Evolutionary conservation across 2,329 filamentous ascomycete genomes (phyloP), one percentile per base, ranked within the genome.

Genomic region (Grosmannia clavigera): DNA sequence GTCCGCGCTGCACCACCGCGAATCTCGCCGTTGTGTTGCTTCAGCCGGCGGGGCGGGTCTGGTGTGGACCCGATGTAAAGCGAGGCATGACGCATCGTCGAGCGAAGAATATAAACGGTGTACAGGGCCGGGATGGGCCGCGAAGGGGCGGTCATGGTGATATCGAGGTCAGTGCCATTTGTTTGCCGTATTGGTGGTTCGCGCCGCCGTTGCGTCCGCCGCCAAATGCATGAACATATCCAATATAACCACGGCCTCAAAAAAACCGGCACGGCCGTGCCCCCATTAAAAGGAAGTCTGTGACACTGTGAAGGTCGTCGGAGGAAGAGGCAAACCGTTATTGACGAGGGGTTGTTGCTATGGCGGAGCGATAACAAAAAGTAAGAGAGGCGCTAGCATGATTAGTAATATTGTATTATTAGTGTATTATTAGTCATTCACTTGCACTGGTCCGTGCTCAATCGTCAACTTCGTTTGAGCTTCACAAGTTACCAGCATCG

Each of bases 51-150:
- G 1, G 85, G 84, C 51, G 94, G 92, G 68, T 96, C 85, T 0
- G 92, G 92, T 1, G 94, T 97, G 52, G 90, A 95, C 58, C 94
- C 94, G 59, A 97, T 87, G 72, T 99, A 99, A 33, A 92, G 79
- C 2, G 81, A 83, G 33, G 81, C 79, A 68, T 84, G 84, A 54
- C 83, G 81, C 11, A 91, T 80, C 0, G 86, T 91, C 0, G 92
- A 96, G 25, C 92, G 87, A 43, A 97, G 81, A 19, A 97, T 81
- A 71, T 99, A 97, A 70, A 94, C 95, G 66, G 89, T 90, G 70
- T 97, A 97, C 65, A 96, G 86, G 1, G 92, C 86, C 11, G 92
- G 92, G 27, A 97, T 90, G 0, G 79, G 84, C 66, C 78, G 81
- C 27, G 71, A 63, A 55, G 75, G 66, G 43, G 71, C 68, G 14